phyloP scores from a whole-genome alignment of 768 basidiomycete species.

The Rhodotorula paludigena region DNA sequence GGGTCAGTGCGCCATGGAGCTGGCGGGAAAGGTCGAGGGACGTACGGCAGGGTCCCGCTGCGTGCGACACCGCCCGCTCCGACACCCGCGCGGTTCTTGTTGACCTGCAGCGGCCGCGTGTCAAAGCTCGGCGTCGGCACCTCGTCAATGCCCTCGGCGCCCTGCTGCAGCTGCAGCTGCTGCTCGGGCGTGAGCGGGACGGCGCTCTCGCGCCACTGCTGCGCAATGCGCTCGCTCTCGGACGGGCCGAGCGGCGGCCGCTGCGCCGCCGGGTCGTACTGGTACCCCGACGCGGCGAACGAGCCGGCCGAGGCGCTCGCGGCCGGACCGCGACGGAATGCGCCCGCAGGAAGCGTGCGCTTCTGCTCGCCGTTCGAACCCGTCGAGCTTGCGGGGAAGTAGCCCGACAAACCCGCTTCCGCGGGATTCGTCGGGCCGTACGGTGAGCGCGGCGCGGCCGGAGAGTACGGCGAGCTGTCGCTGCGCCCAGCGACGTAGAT shows the following conservation, averaged over 20 bases:
- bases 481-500: constrained; percentile 28
- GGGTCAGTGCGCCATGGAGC: neutral
- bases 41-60: constrained; percentile 17
- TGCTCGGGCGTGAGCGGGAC: neutral
- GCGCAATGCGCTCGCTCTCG: constrained; percentile 27
- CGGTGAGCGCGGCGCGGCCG: constrained; percentile 19
- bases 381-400: constrained; percentile 2
- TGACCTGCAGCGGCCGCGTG: constrained; percentile 26
- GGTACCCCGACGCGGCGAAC: constrained; percentile 26
- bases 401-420: constrained; percentile 6
- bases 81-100: constrained; percentile 7
- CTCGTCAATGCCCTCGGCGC: neutral
- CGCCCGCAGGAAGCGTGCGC: constrained; percentile 31
- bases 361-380: constrained; percentile 12
- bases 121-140: constrained; percentile 21
- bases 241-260: neutral
- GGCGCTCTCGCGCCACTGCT: constrained; percentile 6
- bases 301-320: neutral
- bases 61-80: neutral
- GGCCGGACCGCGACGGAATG: constrained; percentile 30
- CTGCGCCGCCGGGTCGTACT: neutral
- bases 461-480: constrained; percentile 30
- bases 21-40: neutral
- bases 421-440: neutral
- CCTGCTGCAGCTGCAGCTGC: neutral